A percentile compares a stretch with the other conserved stretches of the same genome.
phyloP scores from a whole-genome alignment of 169 alveolate species.

The Hepatocystis sp. region DNA sequence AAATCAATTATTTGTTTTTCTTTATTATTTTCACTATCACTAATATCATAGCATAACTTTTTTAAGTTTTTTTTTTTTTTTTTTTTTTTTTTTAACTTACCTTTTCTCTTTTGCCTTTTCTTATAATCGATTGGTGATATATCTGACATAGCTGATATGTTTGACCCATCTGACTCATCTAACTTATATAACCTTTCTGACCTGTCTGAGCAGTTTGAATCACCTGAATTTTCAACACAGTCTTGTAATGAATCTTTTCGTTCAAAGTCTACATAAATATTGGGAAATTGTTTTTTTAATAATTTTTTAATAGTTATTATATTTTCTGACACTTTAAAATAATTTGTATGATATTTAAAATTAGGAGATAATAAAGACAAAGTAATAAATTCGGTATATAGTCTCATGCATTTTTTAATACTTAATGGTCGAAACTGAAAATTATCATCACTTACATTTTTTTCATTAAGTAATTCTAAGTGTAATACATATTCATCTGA shows the following conservation, averaged over 20 bases:
- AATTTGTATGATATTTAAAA: constrained; percentile 25
- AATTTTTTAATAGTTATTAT: constrained; percentile 1
- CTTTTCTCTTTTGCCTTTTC: not conserved
- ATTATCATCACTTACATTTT: constrained; percentile 23
- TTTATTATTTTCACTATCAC: constrained; percentile 8
- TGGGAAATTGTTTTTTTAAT: constrained; percentile 19
- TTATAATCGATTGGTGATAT: no score
- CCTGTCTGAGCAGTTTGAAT: no score
- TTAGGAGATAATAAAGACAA: constrained; percentile 65
- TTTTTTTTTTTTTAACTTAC: constrained; percentile 1
- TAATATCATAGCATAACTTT: constrained; percentile 11
- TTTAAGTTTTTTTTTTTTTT: constrained; percentile 40
- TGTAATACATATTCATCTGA: constrained; percentile 51
- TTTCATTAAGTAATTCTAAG: constrained; percentile 44
- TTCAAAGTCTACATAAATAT: constrained; percentile 20
- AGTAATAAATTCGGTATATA: constrained; percentile 62
- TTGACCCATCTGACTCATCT: not conserved
- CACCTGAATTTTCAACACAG: constrained; percentile 16
- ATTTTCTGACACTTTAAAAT: constrained; percentile 36
- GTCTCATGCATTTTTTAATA: constrained; percentile 42
- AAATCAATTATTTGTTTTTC: not conserved
- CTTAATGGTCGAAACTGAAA: constrained; percentile 42
- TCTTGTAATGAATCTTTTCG: constrained; percentile 45
- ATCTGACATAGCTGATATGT: no score
- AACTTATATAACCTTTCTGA: no score